Conservation (phyloP, 768 basidiomycete genomes). For the Exidia glandulosa region DNA sequence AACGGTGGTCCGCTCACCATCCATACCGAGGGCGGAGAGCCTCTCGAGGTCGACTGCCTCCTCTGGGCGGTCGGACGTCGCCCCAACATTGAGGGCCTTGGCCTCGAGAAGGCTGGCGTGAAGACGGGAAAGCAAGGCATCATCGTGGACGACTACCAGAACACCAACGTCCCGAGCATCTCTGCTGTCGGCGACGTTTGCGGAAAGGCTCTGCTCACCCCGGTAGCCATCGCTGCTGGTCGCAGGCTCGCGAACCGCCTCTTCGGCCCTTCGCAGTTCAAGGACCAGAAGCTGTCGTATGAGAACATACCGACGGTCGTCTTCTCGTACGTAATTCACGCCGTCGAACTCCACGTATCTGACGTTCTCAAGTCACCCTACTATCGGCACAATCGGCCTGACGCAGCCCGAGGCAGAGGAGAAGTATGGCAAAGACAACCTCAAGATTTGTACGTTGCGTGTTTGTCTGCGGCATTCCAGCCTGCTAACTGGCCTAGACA, state of each 20-base stretch:
- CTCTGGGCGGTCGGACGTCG: constrained; percentile 94
- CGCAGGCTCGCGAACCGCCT: constrained; percentile 79
- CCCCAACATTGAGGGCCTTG: constrained; percentile 66
- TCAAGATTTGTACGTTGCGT: constrained; percentile 73
- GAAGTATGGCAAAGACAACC: constrained; percentile 68
- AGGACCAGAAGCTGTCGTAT: constrained; percentile 79
- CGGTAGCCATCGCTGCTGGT: constrained; percentile 95
- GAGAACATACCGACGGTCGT: constrained; percentile 90
- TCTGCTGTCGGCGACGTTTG: constrained; percentile 85
- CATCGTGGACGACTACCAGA: constrained; percentile 85
- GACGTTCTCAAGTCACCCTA: constrained; percentile 58
- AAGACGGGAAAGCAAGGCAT: constrained; percentile 70
- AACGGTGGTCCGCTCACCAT: constrained; percentile 66
- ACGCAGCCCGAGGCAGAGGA: constrained; percentile 84
- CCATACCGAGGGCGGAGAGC: constrained; percentile 62
- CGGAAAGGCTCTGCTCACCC: constrained; percentile 88
- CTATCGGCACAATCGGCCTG: constrained; percentile 90
- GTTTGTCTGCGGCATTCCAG: neutral
- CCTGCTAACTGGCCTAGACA: constrained; percentile 38
- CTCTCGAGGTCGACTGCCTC: constrained; percentile 74
- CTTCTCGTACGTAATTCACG: constrained; percentile 63
- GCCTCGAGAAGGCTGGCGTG: constrained; percentile 67
- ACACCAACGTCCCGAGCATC: constrained; percentile 57
- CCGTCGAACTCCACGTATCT: neutral
- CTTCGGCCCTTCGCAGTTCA: constrained; percentile 80